These are phyloP conservation scores for Ambrosiella beaveri DNA, from an alignment of 2,329 filamentous ascomycete genomes.

Conservation along the genomic window DNA sequence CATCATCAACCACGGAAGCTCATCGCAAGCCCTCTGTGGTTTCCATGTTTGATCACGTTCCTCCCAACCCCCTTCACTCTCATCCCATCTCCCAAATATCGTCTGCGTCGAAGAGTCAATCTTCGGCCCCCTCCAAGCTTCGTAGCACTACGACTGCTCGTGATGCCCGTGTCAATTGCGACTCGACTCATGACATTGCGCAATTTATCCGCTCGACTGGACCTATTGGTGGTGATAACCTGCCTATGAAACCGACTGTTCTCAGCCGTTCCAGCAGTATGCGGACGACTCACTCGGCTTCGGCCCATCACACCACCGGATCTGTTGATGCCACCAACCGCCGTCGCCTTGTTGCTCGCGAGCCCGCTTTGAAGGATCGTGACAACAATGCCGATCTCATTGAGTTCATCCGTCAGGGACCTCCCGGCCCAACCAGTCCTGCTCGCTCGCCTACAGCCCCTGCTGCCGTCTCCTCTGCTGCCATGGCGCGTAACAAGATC, in stretches of 20 bases:
- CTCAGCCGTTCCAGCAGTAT: slow-evolving; percentile 22
- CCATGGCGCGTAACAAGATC: slow-evolving; percentile 5
- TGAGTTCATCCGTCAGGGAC: slow-evolving; percentile 84
- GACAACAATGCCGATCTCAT: slow-evolving; percentile 73
- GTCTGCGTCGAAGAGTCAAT: neutral
- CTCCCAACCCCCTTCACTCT: slow-evolving; percentile 10
- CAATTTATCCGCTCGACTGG: slow-evolving; percentile 81
- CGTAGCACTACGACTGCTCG: slow-evolving; percentile 29
- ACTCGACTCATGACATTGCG: slow-evolving; percentile 67
- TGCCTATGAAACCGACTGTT: slow-evolving; percentile 16
- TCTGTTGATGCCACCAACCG: slow-evolving; percentile 23
- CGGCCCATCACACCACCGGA: slow-evolving; percentile 16
- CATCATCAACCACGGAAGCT: slow-evolving; percentile 25
- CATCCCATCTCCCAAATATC: slow-evolving; percentile 9
- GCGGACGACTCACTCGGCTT: slow-evolving; percentile 23
- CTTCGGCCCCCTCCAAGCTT: slow-evolving; percentile 14
- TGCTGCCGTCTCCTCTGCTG: neutral
- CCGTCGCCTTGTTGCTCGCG: slow-evolving; percentile 50
- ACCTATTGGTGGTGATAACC: slow-evolving; percentile 33
- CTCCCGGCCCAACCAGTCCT: slow-evolving; percentile 27
- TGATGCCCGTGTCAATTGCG: slow-evolving; percentile 53
- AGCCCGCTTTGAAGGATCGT: slow-evolving; percentile 37
- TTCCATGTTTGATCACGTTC: slow-evolving; percentile 12
- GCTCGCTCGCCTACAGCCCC: slow-evolving; percentile 39
- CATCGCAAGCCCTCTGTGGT: slow-evolving; percentile 11